Evolutionary conservation across 345 rosid species (phyloP).

Genomic region (Ceriops tagal): DNA sequence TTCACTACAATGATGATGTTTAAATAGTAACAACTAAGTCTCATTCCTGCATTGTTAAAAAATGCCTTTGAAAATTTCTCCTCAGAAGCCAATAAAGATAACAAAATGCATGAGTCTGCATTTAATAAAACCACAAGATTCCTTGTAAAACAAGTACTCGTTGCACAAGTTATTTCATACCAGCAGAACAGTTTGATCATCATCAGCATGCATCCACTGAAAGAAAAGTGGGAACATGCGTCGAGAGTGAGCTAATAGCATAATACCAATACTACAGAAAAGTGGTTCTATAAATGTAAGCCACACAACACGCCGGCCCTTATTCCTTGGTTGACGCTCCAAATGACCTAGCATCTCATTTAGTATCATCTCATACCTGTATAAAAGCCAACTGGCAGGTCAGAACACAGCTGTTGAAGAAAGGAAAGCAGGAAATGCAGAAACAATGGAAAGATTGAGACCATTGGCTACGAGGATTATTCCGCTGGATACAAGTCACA

Average conservation of each 20-base stretch:
- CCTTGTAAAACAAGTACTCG: not conserved
- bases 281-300: constrained; percentile 63
- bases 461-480: constrained; percentile 80
- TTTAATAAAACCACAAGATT: not conserved
- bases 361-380: constrained; percentile 69
- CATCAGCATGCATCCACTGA: constrained; percentile 84
- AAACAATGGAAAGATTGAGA: constrained; percentile 18
- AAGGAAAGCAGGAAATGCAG: too few species aligned
- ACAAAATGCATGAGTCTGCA: not conserved
- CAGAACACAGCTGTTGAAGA: too few species aligned
- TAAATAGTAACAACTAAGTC: too few species aligned
- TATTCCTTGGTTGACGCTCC: constrained; percentile 84
- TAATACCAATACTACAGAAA: constrained; percentile 55
- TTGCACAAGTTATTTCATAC: constrained; percentile 30
- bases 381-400: not conserved
- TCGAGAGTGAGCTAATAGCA: constrained; percentile 72
- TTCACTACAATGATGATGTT: too few species aligned
- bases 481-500: constrained; percentile 42
- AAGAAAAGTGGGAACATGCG: constrained; percentile 76
- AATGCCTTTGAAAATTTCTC: not conserved
- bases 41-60: not conserved
- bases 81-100: not conserved
- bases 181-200: constrained; percentile 70
- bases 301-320: constrained; percentile 64
- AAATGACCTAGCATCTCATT: constrained; percentile 78